Evolutionary conservation across 169 alveolate genomes (phyloP), one percentile per base, ranked within the genome.

Genomic region (Plasmodium ovale): DNA sequence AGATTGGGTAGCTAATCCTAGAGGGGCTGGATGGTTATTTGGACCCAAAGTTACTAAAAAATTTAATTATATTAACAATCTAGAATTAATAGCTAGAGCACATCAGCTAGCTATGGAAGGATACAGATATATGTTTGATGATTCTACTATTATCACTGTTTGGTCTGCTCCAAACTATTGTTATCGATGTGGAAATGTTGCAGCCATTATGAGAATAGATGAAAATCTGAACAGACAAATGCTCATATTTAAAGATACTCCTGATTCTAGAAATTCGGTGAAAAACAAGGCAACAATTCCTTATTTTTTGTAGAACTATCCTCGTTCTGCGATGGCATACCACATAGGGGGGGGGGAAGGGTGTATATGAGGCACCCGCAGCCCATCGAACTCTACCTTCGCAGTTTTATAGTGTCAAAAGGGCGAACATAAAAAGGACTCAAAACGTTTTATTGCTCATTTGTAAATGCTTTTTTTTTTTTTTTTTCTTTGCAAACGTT

Each of bases 41-140:
- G 99, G 99, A n/a, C 99, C 97, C 27, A 99, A 98, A 90, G 95
- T 95, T 44, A 93, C 96, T 5, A 95, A 98, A 87, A 96, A 97
- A 91, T 99, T 98, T 93, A 96, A 97, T 93, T 97, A 97, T 72
- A 93, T 95, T 56, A 98, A 99, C 94, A 97, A 97, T 73, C 96
- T 98, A 60, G 97, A 96, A 54, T 92, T 98, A 68, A 98, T 99
- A 82, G 99, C 99, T n/a, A 94, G 99, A 84, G 99, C 99, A 10
- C 99, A 99, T 92, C 99, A 99, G 92, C 96, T 99, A 71, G 99
- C 98, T 53, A 98, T 99, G 99, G 99, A 98, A 67, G 99, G 99
- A 49, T 99, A 97, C 94, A 97, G 97, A 94, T 97, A 98, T 97
- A 94, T 97, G 97, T 60, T 87, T 68, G 99, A 98, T 85, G 99